Evolutionary conservation across 1,284 basidiomycete genomes (phyloP), one percentile per base, ranked within the genome.

Genomic region (Sanghuangporus baumii): DNA sequence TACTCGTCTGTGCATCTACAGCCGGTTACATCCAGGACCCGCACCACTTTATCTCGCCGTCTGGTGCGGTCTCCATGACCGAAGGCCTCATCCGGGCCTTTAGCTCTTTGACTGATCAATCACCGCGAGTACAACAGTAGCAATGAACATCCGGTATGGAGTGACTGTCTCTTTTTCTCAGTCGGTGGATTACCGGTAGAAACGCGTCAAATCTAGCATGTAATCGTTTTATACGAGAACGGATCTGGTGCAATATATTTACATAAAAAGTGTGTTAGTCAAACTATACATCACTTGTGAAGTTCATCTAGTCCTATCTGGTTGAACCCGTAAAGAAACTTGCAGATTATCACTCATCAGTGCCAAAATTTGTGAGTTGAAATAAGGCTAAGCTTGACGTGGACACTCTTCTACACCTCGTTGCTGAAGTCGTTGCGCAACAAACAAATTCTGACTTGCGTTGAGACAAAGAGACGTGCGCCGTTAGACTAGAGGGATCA

Each of bases 161-260:
- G 76, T 75, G 14, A 65, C 68, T 2, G 68, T n/a, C 37, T 69
- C 60, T 4, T 31, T 60, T 71, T 74, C 40, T 60, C 62, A 0
- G 63, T 65, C 9, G 76, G 74, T 1, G 78, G 78, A 61, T 76
- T 57, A 12, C 75, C 76, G 5, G 69, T 68, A 1, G 72, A 69
- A 1, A 69, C 71, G 64, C 80, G 79, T 1, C 78, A 79, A 14
- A 78, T 77, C 79, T 79, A 81, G 65, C 76, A 79, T 12, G 71
- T 73, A 47, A 80, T 78, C 14, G 77, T 76, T 66, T 79, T 75
- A 51, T 70, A 65, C 4, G 78, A 73, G 7, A 81, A 68, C 62
- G 9, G 71, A 64, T 69, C 80, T 78, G 37, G 76, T 79, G 77
- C 79, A 55, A 2, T 11, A 23, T 20, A 26, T 6, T 16, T 57